phyloP scores from a whole-genome alignment of 495 filamentous ascomycete genomes.

The Lophium mytilinum region DNA sequence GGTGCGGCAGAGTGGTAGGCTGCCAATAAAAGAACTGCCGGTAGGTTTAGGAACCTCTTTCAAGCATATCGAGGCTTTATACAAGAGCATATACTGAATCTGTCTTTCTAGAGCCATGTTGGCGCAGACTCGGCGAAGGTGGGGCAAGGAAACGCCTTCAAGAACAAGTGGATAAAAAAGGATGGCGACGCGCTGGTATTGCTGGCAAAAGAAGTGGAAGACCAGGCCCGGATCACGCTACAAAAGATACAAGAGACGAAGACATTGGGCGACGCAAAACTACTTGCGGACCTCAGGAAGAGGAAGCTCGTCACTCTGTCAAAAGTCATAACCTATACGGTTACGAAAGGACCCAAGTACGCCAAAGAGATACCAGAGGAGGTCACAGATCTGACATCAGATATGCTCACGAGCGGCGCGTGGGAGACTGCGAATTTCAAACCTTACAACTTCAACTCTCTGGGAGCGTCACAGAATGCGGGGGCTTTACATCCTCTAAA shows the following conservation, averaged over 20 bases:
- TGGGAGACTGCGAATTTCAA: conserved; percentile 89
- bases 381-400: conserved; percentile 88
- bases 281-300: conserved; percentile 73
- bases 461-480: conserved; percentile 68
- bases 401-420: conserved; percentile 74
- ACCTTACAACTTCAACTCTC: conserved; percentile 93
- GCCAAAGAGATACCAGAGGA: conserved; percentile 79
- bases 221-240: conserved; percentile 68
- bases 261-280: conserved; percentile 60
- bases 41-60: conserved; percentile 26
- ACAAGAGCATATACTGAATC: conserved; percentile 5
- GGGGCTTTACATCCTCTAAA: conserved; percentile 90
- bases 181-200: conserved; percentile 40
- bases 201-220: conserved; percentile 48
- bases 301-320: conserved; percentile 73
- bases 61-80: not conserved
- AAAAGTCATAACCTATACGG: conserved; percentile 78
- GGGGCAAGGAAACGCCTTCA: conserved; percentile 94
- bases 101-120: conserved; percentile 46
- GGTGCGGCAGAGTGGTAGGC: conserved; percentile 64
- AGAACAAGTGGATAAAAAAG: conserved; percentile 92
- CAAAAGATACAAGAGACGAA: conserved; percentile 58
- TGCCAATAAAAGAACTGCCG: conserved; percentile 71
- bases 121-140: conserved; percentile 79
- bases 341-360: conserved; percentile 80